Conservation (phyloP, 257 asterid species). For the Salvia miltiorrhiza region DNA sequence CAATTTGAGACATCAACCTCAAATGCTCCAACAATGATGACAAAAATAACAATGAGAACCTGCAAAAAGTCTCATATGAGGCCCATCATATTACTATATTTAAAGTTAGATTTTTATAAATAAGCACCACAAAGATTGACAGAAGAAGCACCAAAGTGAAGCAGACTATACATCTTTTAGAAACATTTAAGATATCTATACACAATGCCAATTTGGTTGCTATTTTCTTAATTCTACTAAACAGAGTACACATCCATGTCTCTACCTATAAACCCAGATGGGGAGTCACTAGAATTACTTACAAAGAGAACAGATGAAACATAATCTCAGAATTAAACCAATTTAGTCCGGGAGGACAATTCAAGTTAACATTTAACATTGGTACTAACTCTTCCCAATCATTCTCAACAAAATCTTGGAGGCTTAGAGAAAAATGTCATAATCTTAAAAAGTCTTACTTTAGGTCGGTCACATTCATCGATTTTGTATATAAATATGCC, state of each 20-base stretch:
- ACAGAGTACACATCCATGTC: neutral
- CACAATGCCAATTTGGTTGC: neutral
- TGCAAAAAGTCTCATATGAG: constrained; percentile 29
- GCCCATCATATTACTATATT: neutral
- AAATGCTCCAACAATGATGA: constrained; percentile 76
- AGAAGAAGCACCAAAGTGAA: neutral
- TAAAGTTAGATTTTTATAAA: neutral
- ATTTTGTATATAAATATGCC: neutral
- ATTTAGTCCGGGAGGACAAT: neutral
- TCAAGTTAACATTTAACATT: neutral
- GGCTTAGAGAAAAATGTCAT: neutral
- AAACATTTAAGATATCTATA: constrained; percentile 11
- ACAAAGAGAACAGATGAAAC: too few species aligned
- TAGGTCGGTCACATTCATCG: neutral
- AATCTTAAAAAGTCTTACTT: neutral
- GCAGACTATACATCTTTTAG: neutral
- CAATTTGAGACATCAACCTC: constrained; percentile 78
- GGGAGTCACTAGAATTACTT: too few species aligned
- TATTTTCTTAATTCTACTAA: neutral
- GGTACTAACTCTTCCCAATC: constrained; percentile 2
- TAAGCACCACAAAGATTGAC: neutral
- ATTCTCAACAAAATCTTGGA: neutral
- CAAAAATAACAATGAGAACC: constrained; percentile 70
- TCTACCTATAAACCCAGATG: too few species aligned
- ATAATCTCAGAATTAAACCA: too few species aligned